These are phyloP conservation scores for Eruca vesicaria DNA, from an alignment of 441 rosid genomes.

Conservation along the genomic window DNA sequence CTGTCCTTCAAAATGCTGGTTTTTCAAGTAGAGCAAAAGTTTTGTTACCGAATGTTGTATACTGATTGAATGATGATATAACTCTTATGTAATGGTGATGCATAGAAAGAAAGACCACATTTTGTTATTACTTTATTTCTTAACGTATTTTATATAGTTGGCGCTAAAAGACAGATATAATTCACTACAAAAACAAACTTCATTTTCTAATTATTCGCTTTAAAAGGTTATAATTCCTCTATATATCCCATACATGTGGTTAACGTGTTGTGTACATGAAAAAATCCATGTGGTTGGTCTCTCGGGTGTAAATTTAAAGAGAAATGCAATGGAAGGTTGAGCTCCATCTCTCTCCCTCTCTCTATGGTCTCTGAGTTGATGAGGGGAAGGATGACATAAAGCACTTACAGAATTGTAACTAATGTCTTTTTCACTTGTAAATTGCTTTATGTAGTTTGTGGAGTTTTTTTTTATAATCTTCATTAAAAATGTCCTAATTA, in stretches of 20 bases:
- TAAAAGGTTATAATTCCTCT: constrained; percentile 7
- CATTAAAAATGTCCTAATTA: too few relatives aligned
- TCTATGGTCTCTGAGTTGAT: not conserved
- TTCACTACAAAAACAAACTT: not conserved
- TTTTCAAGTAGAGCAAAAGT: constrained; percentile 6
- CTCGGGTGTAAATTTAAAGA: not conserved
- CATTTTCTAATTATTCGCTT: not conserved
- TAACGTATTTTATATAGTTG: not conserved
- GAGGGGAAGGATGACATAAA: not conserved
- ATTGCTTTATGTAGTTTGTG: not conserved
- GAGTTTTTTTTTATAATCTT: not conserved
- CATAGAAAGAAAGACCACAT: constrained; percentile 16
- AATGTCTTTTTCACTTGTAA: not conserved
- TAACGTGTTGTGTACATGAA: constrained; percentile 11
- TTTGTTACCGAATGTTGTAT: constrained; percentile 12
- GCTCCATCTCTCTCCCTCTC: not conserved
- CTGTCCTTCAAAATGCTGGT: constrained; percentile 33
- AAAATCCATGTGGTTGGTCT: not conserved
- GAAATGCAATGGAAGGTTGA: not conserved
- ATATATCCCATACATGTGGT: constrained; percentile 18
- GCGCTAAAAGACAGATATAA: constrained; percentile 22
- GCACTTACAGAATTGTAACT: not conserved
- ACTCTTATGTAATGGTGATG: constrained; percentile 32
- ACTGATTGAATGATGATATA: constrained; percentile 16
- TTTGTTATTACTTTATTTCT: constrained; percentile 9